These are phyloP conservation scores for Rhynchosporium secalis DNA, from an alignment of 2,329 filamentous ascomycete genomes.

Conservation along the genomic window DNA sequence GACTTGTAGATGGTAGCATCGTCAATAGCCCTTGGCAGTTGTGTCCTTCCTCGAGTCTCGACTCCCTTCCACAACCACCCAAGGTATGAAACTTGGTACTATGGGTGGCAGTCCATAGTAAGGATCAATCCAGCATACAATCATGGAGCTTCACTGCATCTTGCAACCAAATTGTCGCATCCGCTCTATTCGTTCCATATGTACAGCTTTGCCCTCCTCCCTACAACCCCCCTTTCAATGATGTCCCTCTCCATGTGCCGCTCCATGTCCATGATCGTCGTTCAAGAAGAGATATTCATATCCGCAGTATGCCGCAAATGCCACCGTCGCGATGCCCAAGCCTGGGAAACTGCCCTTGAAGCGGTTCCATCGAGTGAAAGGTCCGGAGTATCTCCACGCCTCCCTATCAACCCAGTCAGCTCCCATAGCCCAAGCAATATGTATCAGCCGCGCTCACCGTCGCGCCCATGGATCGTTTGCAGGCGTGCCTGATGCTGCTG, in stretches of 20 bases:
- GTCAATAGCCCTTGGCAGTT: no score
- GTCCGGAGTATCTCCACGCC: conserved; percentile 89
- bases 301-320: conserved; percentile 84
- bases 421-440: background rate
- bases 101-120: no score
- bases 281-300: conserved; percentile 87
- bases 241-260: conserved; percentile 57
- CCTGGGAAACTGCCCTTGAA: conserved; percentile 87
- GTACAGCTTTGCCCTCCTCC: conserved; percentile 38
- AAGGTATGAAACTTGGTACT: no score
- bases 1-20: no score
- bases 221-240: conserved; percentile 47
- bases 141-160: no score
- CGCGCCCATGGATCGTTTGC: conserved; percentile 67
- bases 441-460: conserved; percentile 49
- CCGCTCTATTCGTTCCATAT: conserved; percentile 39
- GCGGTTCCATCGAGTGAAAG: conserved; percentile 84
- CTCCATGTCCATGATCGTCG: conserved; percentile 62
- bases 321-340: conserved; percentile 86
- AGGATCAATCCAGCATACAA: background rate
- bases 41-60: no score
- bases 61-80: no score
- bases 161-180: background rate
- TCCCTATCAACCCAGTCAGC: conserved; percentile 70
- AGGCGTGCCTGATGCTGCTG: conserved; percentile 63